Percentiles rank a stretch among this genome's conserved stretches.
Conservation (phyloP, 192 early-diverging fungal species). For the Oehlia diaphana region DNA sequence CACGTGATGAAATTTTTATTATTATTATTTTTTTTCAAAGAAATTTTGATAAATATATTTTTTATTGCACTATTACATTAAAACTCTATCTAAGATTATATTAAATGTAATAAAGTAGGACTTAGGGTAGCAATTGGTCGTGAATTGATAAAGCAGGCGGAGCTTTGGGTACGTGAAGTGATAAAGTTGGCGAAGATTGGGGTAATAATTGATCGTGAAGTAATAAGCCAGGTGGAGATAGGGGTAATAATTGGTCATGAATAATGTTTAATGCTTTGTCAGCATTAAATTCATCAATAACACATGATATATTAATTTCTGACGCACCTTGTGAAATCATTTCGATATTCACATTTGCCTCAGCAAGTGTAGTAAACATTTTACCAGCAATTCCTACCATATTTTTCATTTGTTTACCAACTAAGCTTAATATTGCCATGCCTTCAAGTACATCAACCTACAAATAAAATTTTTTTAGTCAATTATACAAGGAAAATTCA, state of each 20-base stretch:
- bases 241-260: slow-evolving; percentile 70
- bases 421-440: slow-evolving; percentile 95
- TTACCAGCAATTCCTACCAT: slow-evolving; percentile 93
- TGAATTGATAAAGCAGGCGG: neutral
- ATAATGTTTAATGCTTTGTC: slow-evolving; percentile 81
- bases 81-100: no score
- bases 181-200: no score
- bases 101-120: no score
- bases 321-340: slow-evolving; percentile 99
- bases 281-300: slow-evolving; percentile 78
- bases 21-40: neutral
- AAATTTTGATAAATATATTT: no score
- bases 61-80: no score
- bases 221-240: neutral
- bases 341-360: slow-evolving; percentile 92
- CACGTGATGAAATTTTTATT: neutral
- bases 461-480: neutral
- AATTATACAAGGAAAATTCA: neutral
- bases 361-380: slow-evolving; percentile 92
- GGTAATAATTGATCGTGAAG: no score
- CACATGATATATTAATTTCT: slow-evolving; percentile 98
- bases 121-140: no score
- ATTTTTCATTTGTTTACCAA: slow-evolving; percentile 95
- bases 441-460: slow-evolving; percentile 59
- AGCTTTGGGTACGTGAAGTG: slow-evolving; percentile 65